Conservation (phyloP, 139 green algal genomes). For the Micractinium conductrix region DNA sequence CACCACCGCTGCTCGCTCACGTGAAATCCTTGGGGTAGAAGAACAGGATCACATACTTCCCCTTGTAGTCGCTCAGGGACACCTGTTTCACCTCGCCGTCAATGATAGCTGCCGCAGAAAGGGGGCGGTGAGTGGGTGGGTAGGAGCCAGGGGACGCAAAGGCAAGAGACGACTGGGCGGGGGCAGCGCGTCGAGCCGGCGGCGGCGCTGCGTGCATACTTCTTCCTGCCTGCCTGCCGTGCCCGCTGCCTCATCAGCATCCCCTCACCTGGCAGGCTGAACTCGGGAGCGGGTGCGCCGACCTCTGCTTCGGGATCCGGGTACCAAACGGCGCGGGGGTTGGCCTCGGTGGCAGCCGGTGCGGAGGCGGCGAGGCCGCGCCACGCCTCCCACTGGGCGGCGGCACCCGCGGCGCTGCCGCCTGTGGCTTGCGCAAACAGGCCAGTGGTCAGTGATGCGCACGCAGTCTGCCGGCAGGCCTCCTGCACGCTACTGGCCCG, state of each 20-base stretch:
- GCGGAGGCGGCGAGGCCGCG: too few species aligned
- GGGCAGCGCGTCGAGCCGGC: too few species aligned
- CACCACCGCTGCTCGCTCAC: too few species aligned
- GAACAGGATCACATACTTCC: constrained; percentile 56
- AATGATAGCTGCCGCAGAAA: constrained; percentile 63
- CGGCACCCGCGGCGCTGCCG: too few species aligned
- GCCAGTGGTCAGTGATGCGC: too few species aligned
- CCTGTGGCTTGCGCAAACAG: too few species aligned
- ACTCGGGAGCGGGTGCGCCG: constrained; percentile 58
- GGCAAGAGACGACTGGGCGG: too few species aligned
- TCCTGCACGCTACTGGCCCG: not conserved
- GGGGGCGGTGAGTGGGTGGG: too few species aligned
- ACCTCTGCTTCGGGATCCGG: constrained; percentile 55
- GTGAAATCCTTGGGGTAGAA: constrained; percentile 70
- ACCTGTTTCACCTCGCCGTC: constrained; percentile 71
- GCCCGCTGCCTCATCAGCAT: not conserved
- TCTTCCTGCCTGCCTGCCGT: too few species aligned
- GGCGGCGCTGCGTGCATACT: not conserved
- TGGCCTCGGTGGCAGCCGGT: too few species aligned
- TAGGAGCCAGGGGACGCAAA: too few species aligned
- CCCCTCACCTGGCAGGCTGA: constrained; percentile 50
- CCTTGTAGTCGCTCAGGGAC: constrained; percentile 71
- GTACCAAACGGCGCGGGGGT: constrained; percentile 61
- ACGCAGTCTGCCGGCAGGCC: not conserved
- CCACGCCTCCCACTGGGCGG: not conserved